Evolutionary conservation across 345 rosid genomes (phyloP), one percentile per base, ranked within the genome.

Genomic region (Salix purpurea): DNA sequence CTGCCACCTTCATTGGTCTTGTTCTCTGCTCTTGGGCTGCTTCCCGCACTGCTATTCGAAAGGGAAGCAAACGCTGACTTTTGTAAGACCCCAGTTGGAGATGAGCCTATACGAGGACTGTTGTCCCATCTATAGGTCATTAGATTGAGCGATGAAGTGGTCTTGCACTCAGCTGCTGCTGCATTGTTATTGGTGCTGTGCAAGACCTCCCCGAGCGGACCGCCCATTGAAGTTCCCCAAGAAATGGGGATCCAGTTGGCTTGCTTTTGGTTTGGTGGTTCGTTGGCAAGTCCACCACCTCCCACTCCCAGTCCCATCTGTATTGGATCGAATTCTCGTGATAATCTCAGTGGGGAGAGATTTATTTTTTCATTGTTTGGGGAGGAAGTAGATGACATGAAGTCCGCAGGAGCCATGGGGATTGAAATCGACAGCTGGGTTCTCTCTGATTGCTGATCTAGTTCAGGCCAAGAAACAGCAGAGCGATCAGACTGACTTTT

Each of bases 1-100:
- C 82, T 84, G 36, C 72, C 79, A 44, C 86, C 84, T 67, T 83
- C 90, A 13, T 48, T 74, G 4, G 66, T 46, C 82, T 76, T 87
- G 71, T 77, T 80, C 74, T 84, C 89, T 0, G 88, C 85, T 58
- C 86, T 82, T 3, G 93, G 90, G 80, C 97, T 96, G 82, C 97
- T 91, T 46, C 91, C 98, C 0, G 92, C 90, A 71, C 99, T 93
- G 81, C 94, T 91, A 78, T 91, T 93, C 1, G 99, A 93, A 67
- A 91, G 82, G 0, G 96, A 89, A 32, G 83, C 90, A 46, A 91
- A 90, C 4, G 90, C 74, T 15, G 91, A 77, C 84, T 89, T 96
- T 65, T 90, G 97, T 64, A 93, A 67, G n/a, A 96, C 98, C 1
- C 97, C 98, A 0, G 90, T 90, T 0, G 97, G 97, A 14, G 98